These are phyloP conservation scores for Mycena floridula DNA, from an alignment of 768 basidiomycete genomes.

Conservation along the genomic window DNA sequence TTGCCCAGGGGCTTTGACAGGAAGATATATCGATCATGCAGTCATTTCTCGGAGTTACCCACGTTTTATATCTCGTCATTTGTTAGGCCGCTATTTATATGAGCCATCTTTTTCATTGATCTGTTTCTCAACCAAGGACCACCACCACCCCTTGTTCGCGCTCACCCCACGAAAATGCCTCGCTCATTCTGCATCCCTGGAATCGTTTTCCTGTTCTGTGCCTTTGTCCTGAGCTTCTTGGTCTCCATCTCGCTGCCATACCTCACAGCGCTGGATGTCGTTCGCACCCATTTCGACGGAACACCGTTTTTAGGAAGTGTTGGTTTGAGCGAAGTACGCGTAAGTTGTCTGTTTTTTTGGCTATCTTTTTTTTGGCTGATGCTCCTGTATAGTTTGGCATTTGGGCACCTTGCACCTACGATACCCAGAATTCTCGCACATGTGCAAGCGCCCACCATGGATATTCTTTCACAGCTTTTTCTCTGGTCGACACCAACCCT, in stretches of 20 bases:
- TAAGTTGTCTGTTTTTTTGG: slow-evolving; percentile 26
- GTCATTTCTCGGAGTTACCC: no score
- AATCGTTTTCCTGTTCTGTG: slow-evolving; percentile 46
- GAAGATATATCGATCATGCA: no score
- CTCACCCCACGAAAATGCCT: slow-evolving; percentile 22
- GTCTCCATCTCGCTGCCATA: slow-evolving; percentile 68
- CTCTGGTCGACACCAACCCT: slow-evolving; percentile 33
- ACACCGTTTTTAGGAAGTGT: slow-evolving; percentile 18
- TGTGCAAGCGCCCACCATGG: slow-evolving; percentile 50
- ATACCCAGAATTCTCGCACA: no score
- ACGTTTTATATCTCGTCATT: no score
- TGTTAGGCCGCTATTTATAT: no score
- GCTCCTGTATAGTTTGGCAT: slow-evolving; percentile 52
- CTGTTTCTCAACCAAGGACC: no score
- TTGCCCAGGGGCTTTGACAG: no score
- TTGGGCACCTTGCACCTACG: no score
- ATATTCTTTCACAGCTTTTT: no score
- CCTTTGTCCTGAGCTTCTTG: slow-evolving; percentile 62
- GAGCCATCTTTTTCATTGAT: no score
- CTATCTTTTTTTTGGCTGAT: slow-evolving; percentile 6
- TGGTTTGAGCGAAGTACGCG: slow-evolving; percentile 43
- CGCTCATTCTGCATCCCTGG: slow-evolving; percentile 60
- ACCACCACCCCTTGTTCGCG: slow-evolving; percentile 1
- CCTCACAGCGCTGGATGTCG: slow-evolving; percentile 61
- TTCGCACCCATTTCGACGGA: slow-evolving; percentile 44